Evolutionary conservation across 2,329 filamentous ascomycete species (phyloP).

Genomic region (Aspergillus nomiae): DNA sequence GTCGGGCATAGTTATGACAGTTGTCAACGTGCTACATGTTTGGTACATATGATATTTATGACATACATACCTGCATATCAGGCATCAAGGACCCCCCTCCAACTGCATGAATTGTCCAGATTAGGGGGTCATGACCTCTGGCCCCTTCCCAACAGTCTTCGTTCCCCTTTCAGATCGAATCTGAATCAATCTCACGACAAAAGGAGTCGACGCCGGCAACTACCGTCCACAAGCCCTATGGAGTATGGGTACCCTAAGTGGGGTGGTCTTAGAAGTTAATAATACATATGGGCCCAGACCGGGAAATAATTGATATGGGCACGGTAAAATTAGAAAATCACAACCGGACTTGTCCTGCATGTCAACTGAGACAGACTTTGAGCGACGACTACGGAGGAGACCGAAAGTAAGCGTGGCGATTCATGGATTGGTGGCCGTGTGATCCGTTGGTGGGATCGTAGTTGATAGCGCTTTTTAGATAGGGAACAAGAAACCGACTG

Average conservation of each 20-base stretch:
- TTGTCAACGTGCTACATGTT: neutral
- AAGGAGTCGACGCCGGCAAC: neutral
- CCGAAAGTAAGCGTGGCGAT: neutral
- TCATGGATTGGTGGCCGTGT: neutral
- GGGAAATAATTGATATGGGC: slow-evolving; percentile 2
- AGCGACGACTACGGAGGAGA: neutral
- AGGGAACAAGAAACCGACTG: neutral
- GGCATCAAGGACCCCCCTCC: neutral
- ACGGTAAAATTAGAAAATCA: neutral
- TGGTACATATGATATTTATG: neutral
- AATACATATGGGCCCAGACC: slow-evolving; percentile 1
- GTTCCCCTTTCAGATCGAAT: neutral
- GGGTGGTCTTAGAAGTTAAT: slow-evolving; percentile 2
- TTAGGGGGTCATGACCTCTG: neutral
- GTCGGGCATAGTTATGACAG: neutral
- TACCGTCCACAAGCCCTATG: neutral
- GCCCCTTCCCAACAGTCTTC: neutral
- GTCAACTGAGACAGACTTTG: neutral
- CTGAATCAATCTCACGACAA: neutral
- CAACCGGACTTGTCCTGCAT: neutral
- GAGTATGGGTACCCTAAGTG: slow-evolving; percentile 1
- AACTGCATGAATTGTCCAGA: neutral
- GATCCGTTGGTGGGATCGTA: neutral
- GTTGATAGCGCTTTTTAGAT: neutral
- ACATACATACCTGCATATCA: slow-evolving; percentile 6